Evolutionary conservation across 352 stramenopile species (phyloP), one percentile per base, ranked within the genome.

Genomic region (Pythium angustatum): DNA sequence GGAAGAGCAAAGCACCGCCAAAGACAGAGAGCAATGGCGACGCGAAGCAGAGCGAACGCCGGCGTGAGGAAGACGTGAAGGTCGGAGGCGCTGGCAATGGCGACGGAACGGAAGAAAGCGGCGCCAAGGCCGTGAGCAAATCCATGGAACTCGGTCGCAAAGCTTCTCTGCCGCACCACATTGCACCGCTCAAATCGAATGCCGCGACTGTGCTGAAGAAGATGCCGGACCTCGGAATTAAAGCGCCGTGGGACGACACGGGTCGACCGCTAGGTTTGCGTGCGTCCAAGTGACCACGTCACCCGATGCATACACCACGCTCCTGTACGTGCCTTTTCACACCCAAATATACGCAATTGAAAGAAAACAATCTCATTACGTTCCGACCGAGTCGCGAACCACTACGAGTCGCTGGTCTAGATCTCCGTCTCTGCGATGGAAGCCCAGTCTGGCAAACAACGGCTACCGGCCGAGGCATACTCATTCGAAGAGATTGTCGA

Each of bases 231-330:
- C 64, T 90, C 11, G 81, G 79, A 6, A 75, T 93, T 28, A 93
- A 88, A 58, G 85, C 83, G 21, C 85, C 85, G 19, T 93, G 86
- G 81, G 82, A 94, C 36, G 83, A 92, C 12, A 91, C 78, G 9
- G 86, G 83, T 1, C 75, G 80, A 51, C 80, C 80, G 26, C 72
- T 90, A 30, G 83, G 79, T n/a, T 75, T 93, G 47, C 84, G 84
- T 31, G 58, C 58, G 14, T 74, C 69, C 64, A 86, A 86, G 66
- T 84, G 66, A 68, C 26, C 7, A 34, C 24, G 1, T 2, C 14
- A n/a, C 19, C 12, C 10, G 24, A 45, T 27, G 30, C 33, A 11
- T 56, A 30, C 17, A 30, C 30, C 2, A 2, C 22, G 11, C 2
- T 1, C 15, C 6, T 44, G 38, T 44, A 21, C 38, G 38, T 44